Evolutionary conservation across 2,329 filamentous ascomycete genomes (phyloP).

Genomic region (Aspergillus sp.): DNA sequence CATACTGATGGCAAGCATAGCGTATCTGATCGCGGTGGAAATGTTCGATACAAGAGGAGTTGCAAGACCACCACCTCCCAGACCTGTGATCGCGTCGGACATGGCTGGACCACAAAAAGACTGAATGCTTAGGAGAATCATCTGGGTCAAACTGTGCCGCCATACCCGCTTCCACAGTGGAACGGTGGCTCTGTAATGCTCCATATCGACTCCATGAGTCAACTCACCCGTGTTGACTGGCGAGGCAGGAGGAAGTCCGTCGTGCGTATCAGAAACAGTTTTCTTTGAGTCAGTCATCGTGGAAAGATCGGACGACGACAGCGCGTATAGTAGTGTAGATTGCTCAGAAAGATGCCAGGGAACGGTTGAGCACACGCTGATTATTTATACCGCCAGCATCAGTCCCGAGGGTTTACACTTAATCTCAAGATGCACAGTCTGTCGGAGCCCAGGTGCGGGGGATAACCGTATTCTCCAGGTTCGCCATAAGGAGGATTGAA

Average conservation of each 20-base stretch:
- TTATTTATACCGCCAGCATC: no score
- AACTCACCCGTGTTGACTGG: background rate
- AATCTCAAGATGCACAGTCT: no score
- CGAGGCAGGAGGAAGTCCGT: no score
- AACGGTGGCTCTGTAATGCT: background rate
- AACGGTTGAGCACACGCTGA: no score
- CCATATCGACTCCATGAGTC: constrained; percentile 35
- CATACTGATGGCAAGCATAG: constrained; percentile 28
- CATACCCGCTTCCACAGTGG: constrained; percentile 46
- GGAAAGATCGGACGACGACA: background rate
- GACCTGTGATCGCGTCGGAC: constrained; percentile 40
- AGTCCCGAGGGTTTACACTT: no score
- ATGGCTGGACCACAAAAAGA: constrained; percentile 45
- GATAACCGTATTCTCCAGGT: no score
- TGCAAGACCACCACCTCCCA: constrained; percentile 46
- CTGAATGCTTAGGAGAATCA: constrained; percentile 48
- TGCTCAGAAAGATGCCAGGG: no score
- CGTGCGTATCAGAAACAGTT: background rate
- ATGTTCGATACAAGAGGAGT: constrained; percentile 45
- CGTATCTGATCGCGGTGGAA: constrained; percentile 30
- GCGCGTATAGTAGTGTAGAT: background rate
- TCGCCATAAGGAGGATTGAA: no score
- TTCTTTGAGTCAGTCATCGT: constrained; percentile 1
- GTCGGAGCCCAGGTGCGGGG: no score
- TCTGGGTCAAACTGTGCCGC: constrained; percentile 50